Percentiles rank a stretch among this genome's conserved stretches.
phyloP scores from a whole-genome alignment of 2,329 filamentous ascomycete species.

The Pseudocercospora cruenta region DNA sequence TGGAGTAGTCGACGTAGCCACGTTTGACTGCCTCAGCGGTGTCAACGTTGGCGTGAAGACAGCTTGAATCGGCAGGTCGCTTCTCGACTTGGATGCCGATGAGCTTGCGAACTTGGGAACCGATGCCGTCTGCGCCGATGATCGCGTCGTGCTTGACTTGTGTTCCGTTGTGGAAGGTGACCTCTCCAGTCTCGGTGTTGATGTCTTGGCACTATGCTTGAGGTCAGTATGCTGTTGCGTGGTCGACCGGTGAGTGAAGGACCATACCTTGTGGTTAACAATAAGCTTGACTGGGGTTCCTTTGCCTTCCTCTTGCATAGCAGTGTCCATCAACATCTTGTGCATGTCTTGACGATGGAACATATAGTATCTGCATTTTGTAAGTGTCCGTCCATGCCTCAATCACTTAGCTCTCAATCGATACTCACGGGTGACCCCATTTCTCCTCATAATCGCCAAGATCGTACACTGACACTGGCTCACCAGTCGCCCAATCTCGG shows the following conservation, averaged over 20 bases:
- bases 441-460: constrained; percentile 66
- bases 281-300: constrained; percentile 58
- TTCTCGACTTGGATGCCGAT: constrained; percentile 66
- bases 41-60: constrained; percentile 66
- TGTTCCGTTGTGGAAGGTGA: constrained; percentile 59
- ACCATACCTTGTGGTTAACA: constrained; percentile 56
- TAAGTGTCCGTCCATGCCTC: background rate
- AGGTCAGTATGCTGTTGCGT: background rate
- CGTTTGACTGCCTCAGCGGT: constrained; percentile 63
- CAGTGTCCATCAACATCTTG: constrained; percentile 65
- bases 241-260: constrained; percentile 40
- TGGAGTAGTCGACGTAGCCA: constrained; percentile 66
- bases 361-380: constrained; percentile 60
- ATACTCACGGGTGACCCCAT: constrained; percentile 60
- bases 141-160: constrained; percentile 61
- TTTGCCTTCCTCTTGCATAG: constrained; percentile 54
- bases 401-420: background rate
- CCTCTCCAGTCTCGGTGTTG: constrained; percentile 49
- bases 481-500: constrained; percentile 70
- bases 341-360: constrained; percentile 73
- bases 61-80: constrained; percentile 63
- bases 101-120: constrained; percentile 64
- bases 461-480: constrained; percentile 66
- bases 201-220: constrained; percentile 52
- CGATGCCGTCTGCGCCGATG: constrained; percentile 69